Evolutionary conservation across 176 grass and related monocot species (phyloP), one percentile per base, ranked within the genome.

Genomic region (Zizania latifolia): DNA sequence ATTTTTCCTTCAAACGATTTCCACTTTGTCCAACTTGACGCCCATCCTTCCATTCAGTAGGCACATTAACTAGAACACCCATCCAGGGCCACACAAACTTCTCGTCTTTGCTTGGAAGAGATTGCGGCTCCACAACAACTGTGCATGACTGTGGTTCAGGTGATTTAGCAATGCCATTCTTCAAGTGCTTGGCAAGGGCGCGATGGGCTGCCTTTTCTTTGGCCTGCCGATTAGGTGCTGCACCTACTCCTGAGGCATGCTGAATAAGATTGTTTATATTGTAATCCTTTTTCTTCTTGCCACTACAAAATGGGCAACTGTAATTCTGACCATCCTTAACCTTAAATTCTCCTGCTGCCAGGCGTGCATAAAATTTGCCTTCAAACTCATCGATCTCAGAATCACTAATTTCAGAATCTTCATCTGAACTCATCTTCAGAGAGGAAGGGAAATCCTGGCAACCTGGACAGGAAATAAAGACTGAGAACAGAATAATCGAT

Each of bases 11-110:
- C 70, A 92, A 64, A 64, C 70, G 77, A 50, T 73, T 89, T 77
- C 82, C 90, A 68, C 90, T 92, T 35, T 79, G 79, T 63, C 90
- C 86, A 32, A 92, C 71, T 50, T 86, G 81, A 8, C 35, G 62
- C 1, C 90, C 79, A 63, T 83, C 55, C 78, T 86, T 92, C 64
- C 61, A 83, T 33, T 89, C 86, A 31, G 79, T 88, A 28, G 83
- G 90, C 5, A 86, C 83, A 62, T 92, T 92, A 61, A 89, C 65
- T 35, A 92, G 58, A 71, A 92, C 8, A 0, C 90, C 90, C 79
- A 86, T 92, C 90, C 90, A 89, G 16, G 90, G 90, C 75, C 82
- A 92, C 46, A 92, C 90, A 65, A 92, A 89, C 50, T 83, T 81
- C 33, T 92, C 90, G 10, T 83, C 65, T 89, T 62, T 86, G 59